Evolutionary conservation across 371 early-diverging fungal genomes (phyloP), one percentile per base, ranked within the genome.

Genomic region (Circinella umbellata): DNA sequence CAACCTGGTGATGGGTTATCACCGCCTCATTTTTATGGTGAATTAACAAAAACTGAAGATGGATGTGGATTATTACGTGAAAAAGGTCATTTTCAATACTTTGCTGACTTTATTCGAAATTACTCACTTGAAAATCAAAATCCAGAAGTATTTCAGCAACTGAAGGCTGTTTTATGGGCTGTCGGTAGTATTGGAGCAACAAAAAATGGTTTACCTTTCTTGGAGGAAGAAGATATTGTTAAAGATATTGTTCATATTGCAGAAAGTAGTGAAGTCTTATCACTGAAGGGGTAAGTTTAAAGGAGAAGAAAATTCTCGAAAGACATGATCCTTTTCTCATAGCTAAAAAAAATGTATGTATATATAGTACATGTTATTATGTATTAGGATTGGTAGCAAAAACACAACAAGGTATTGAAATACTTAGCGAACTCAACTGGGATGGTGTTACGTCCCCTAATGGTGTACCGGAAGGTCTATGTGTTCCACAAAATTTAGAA

Each of bases 131-230:
- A 87, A 39, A 74, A 75, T 27, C 71, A 74, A 15, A 84, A 84
- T 59, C 35, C 70, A 3, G 72, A 76, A 15, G 72, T 69, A 18
- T 73, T 91, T 18, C 70, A 83, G 37, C 85, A 91, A 48, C 75
- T 94, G n/a, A 95, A 95, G 67, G 88, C 94, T 3, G 87, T 89
- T 4, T 71, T 94, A 0, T 95, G 95, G 95, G 92, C 94, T 0
- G 79, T 93, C 64, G 94, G 94, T 5, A 88, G 93, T 68, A 92
- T 95, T 69, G 96, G 94, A 0, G 80, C 94, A 0, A 88, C 90
- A 0, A 78, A 76, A 10, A 84, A 83, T 47, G 96, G 96, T 0
- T 67, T 93, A 9, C 83, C 89, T 4, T 90, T 94, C 62, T 69
- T 95, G 46, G 84, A 88, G 35, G 88, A 92, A 67, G 91, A 88